These are phyloP conservation scores for Astraeus odoratus DNA, from an alignment of 768 basidiomycete genomes.

Conservation along the genomic window DNA sequence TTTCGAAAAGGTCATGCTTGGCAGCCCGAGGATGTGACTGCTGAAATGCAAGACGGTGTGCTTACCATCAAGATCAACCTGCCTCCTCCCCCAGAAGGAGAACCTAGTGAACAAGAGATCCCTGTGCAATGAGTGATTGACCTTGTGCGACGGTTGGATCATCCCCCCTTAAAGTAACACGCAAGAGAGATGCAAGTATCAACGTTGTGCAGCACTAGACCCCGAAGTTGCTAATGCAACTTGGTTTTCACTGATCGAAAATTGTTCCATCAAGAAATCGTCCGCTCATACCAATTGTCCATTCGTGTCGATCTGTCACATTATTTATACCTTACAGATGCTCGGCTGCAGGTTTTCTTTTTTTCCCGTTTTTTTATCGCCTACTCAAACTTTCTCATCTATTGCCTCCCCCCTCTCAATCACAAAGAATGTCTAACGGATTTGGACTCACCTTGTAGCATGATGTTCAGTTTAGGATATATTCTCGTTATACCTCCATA, in stretches of 20 bases:
- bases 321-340: neutral
- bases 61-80: slow-evolving; percentile 49
- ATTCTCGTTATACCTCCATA: neutral
- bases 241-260: too few species aligned
- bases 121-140: slow-evolving; percentile 37
- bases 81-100: slow-evolving; percentile 37
- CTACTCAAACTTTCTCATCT: neutral
- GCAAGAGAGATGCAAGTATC: too few species aligned
- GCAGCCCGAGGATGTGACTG: slow-evolving; percentile 49
- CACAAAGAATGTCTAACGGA: neutral
- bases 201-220: too few species aligned
- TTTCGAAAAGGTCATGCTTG: slow-evolving; percentile 7
- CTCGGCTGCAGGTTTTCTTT: too few species aligned
- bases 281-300: too few species aligned
- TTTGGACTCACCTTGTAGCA: neutral
- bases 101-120: slow-evolving; percentile 43
- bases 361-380: neutral
- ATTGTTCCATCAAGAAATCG: too few species aligned
- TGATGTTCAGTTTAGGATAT: neutral
- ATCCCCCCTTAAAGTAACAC: too few species aligned
- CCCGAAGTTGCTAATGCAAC: too few species aligned
- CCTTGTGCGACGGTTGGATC: too few species aligned
- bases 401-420: neutral
- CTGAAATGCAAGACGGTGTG: slow-evolving; percentile 53
- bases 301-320: neutral